Percentiles rank a stretch among this genome's conserved stretches.
phyloP scores from a whole-genome alignment of 805 yeast genomes.

The Yamadazyma olivae region DNA sequence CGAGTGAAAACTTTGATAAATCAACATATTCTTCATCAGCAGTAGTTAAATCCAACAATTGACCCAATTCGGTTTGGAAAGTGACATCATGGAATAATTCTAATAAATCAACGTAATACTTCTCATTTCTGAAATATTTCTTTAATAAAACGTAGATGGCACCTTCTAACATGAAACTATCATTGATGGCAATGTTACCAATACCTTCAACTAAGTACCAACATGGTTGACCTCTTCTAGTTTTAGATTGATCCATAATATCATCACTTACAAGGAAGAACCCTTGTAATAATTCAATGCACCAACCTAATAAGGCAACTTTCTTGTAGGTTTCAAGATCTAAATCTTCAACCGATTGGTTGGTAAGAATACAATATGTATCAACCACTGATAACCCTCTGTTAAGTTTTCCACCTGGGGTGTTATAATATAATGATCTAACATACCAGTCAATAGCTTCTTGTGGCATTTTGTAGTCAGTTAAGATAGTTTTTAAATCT shows the following conservation, averaged over 20 bases:
- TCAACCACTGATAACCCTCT: constrained; percentile 95
- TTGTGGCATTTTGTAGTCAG: constrained; percentile 72
- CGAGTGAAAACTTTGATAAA: constrained; percentile 77
- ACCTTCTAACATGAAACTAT: constrained; percentile 94
- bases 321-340: constrained; percentile 69
- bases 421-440: constrained; percentile 72
- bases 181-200: constrained; percentile 93
- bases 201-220: constrained; percentile 86
- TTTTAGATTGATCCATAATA: constrained; percentile 95
- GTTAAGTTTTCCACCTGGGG: constrained; percentile 95
- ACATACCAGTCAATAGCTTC: constrained; percentile 87
- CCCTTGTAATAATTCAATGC: constrained; percentile 91
- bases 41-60: constrained; percentile 88
- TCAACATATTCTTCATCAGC: constrained; percentile 97
- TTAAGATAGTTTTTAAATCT: constrained; percentile 64
- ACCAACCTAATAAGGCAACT: constrained; percentile 92
- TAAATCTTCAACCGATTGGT: constrained; percentile 56
- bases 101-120: constrained; percentile 82
- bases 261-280: constrained; percentile 97
- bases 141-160: constrained; percentile 87
- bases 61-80: constrained; percentile 97
- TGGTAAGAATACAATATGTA: constrained; percentile 78
- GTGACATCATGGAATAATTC: constrained; percentile 97
- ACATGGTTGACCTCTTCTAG: constrained; percentile 98
- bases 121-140: constrained; percentile 78